Base-by-base conservation (phyloP, 2,329 filamentous ascomycete species). In the Neofusicoccum parvum region DNA sequence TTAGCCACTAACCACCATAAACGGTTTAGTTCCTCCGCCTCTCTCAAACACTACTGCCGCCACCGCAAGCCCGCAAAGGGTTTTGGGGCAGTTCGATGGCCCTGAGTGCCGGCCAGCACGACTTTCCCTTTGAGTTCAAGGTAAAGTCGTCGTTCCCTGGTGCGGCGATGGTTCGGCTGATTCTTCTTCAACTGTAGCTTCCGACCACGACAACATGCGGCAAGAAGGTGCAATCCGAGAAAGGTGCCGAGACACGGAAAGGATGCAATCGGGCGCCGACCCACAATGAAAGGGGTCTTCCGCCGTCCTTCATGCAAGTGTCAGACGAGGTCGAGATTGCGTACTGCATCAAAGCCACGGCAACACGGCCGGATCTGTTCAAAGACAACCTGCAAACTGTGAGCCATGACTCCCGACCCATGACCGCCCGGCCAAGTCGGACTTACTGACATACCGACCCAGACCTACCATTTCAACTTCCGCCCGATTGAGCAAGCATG, bases 381-480 rank as follows among this genome's bases (percentile, higher is more conserved):
- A 60, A 49, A 20, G 56, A 60, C 3, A 60, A 60, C 43, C 56
- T 60, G 6, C 56, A 60, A 15, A 60, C 56, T 10, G 56, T 60
- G 12, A 49, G 56, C 41, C n/a, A 23, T 7, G 15, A 4, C 6
- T 11, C n/a, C 43, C 17, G 6, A 34, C 15, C 20, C 11, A 32
- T 32, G 27, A 32, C 27, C 27, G 27, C 6, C 6, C 23, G 10
- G 11, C 37, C 37, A n/a, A 32, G 5, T 1, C n/a, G 2, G 12
- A 1, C 3, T 7, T 23, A 5, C 17, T 46, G 17, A 60, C 43
- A 36, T 4, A 20, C 3, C 14, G 10, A 6, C 39, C 7, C 11
- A 60, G 56, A 39, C 11, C 10, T 46, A 60, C 43, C 6, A 34
- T 32, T 48, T 60, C 41, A 60, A 60, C 56, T 60, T 60, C 56